Conservation (phyloP, 371 early-diverging fungal species). For the Sporodiniella umbellata region DNA sequence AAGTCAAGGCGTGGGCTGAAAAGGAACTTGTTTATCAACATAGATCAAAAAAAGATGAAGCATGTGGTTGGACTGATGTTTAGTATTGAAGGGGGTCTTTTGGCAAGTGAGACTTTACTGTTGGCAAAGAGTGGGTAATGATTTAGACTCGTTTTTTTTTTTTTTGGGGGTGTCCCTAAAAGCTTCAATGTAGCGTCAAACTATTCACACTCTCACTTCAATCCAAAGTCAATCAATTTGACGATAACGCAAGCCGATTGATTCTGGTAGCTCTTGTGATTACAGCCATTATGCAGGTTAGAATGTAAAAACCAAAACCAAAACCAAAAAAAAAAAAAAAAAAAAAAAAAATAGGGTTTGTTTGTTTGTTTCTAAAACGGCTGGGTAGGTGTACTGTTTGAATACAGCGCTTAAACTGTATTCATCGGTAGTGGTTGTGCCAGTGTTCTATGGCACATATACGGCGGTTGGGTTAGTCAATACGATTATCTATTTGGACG, state of each 20-base stretch:
- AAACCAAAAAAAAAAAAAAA: not conserved
- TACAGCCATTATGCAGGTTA: conserved; percentile 63
- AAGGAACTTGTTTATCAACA: conserved; percentile 33
- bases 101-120: conserved; percentile 63
- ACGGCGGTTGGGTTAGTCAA: conserved; percentile 65
- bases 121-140: conserved; percentile 64
- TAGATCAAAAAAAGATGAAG: conserved; percentile 46
- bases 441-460: conserved; percentile 68
- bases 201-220: conserved; percentile 52
- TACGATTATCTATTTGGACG: conserved; percentile 62
- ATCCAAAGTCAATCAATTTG: conserved; percentile 59
- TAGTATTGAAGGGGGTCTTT: conserved; percentile 59
- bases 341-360: not conserved
- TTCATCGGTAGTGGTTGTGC: conserved; percentile 66
- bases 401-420: conserved; percentile 65
- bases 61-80: conserved; percentile 61
- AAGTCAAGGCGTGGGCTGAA: conserved; percentile 17
- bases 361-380: not conserved
- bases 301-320: not conserved
- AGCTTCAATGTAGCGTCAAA: conserved; percentile 58
- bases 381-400: conserved; percentile 58
- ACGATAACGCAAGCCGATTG: conserved; percentile 55
- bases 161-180: no score
- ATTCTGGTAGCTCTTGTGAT: conserved; percentile 54
- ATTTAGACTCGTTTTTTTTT: not conserved